phyloP scores from a whole-genome alignment of 352 stramenopile genomes.

The Pythium myriotylum region DNA sequence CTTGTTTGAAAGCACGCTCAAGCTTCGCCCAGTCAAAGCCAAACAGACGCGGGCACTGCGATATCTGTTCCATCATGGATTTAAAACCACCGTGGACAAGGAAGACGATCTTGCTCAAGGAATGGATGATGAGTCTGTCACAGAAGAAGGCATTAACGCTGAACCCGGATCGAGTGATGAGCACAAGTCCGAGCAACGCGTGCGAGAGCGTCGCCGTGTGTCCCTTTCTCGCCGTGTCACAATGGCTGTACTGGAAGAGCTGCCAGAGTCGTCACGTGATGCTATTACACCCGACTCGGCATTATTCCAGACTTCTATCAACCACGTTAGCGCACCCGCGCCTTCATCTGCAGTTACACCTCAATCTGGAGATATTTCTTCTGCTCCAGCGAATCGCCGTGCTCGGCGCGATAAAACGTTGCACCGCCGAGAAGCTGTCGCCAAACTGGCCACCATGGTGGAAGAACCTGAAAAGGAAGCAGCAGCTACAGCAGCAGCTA shows the following conservation, averaged over 20 bases:
- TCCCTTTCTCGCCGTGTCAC: constrained; percentile 27
- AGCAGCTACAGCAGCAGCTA: background rate
- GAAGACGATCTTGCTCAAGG: background rate
- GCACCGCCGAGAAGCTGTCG: constrained; percentile 18
- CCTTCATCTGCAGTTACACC: too few relatives aligned
- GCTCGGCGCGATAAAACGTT: constrained; percentile 23
- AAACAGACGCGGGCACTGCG: constrained; percentile 58
- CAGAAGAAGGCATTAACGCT: background rate
- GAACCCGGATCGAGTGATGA: background rate
- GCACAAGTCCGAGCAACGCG: background rate
- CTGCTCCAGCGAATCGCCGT: constrained; percentile 3
- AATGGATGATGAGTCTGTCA: background rate
- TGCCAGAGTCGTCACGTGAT: constrained; percentile 15
- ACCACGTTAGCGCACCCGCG: background rate
- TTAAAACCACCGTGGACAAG: constrained; percentile 14
- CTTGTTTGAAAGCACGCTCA: constrained; percentile 75
- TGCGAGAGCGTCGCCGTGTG: constrained; percentile 15
- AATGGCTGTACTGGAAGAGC: constrained; percentile 26
- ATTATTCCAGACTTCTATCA: background rate
- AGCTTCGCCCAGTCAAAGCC: constrained; percentile 58
- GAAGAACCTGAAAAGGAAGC: constrained; percentile 25
- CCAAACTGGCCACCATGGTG: constrained; percentile 30
- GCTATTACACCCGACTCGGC: constrained; percentile 6
- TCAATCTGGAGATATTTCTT: background rate
- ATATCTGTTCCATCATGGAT: constrained; percentile 74